Evolutionary conservation across 179 eudicot species (phyloP), one percentile per base, ranked within the genome.

Genomic region (Beta macrorhiza): DNA sequence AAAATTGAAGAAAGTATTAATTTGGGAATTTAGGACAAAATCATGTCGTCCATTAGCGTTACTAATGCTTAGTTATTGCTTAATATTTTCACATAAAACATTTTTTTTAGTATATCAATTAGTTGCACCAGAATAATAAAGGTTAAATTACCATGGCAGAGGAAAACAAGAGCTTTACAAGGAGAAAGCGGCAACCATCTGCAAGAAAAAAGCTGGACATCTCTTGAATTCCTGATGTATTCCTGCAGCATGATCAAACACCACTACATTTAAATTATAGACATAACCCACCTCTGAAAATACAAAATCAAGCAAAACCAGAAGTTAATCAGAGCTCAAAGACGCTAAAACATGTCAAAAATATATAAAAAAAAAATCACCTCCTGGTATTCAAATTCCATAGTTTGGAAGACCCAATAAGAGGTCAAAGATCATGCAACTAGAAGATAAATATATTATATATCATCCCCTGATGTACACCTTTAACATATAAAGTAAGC

Each of bases 141-240:
- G 25, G 13, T 63, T 53, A 65, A 3, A 9, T 20, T 70, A 95
- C 99, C 99, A 86, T 96, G 99, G 89, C 99, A 96, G 51, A 96
- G 92, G 81, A 94, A 96, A 85, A 96, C 91, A 65, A 96, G 94
- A 70, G 99, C 99, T 79, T 88, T 94, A 12, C 98, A 97, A 79
- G 91, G 88, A 85, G 91, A 91, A 17, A 85, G 84, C 69, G 99
- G 99, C 82, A 96, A 67, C 99, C 99, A 96, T 90, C 91, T 91
- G 85, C 99, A 96, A 85, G 98, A 90, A 78, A 96, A 96, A 32
- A 92, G 94, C 89, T 91, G 86, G 58, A 94, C 90, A 69, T 91
- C 93, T 84, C 97, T 91, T 25, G 97, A 86, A 84, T 90, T 96
- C 81, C 84, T 87, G 22, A 94, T 88, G 65, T 85, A 91, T 73